Evolutionary conservation across 352 stramenopile genomes (phyloP).

Genomic region (Blastocystis sp.): DNA sequence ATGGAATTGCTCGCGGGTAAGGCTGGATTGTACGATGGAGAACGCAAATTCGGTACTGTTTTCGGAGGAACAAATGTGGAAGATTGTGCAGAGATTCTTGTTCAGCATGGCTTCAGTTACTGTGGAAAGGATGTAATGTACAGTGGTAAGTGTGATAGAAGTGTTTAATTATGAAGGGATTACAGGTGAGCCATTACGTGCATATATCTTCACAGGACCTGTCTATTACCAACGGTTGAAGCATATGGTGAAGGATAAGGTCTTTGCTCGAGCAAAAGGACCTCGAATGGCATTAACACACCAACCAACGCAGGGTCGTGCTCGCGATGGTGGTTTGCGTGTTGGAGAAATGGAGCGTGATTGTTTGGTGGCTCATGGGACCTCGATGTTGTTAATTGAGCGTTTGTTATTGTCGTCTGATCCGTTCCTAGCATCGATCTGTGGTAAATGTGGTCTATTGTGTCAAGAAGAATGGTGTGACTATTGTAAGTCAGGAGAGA

Average conservation of each 20-base stretch:
- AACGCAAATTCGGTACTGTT: constrained; percentile 93
- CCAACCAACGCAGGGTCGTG: constrained; percentile 96
- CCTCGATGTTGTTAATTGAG: constrained; percentile 98
- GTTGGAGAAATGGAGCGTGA: constrained; percentile 99
- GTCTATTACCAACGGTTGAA: constrained; percentile 99
- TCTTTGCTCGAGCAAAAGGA: constrained; percentile 89
- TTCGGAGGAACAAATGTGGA: constrained; percentile 87
- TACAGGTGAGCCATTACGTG: constrained; percentile 92
- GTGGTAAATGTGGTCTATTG: constrained; percentile 77
- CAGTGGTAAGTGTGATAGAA: constrained; percentile 71
- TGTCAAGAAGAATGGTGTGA: constrained; percentile 90
- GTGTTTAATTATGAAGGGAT: constrained; percentile 73
- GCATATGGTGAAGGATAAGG: constrained; percentile 99
- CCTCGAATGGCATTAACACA: constrained; percentile 84
- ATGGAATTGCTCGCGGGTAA: constrained; percentile 98
- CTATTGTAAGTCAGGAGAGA: constrained; percentile 93
- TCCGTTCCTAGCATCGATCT: constrained; percentile 90
- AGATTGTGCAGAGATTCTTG: constrained; percentile 86
- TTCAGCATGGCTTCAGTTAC: constrained; percentile 97
- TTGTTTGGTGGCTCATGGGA: constrained; percentile 98
- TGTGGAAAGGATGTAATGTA: constrained; percentile 92
- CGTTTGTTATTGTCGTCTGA: constrained; percentile 98
- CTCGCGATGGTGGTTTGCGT: constrained; percentile 92
- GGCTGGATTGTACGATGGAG: constrained; percentile 89
- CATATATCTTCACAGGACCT: constrained; percentile 98